These are phyloP conservation scores for Fusarium incarnatum DNA, from an alignment of 2,329 filamentous ascomycete genomes.

Conservation along the genomic window DNA sequence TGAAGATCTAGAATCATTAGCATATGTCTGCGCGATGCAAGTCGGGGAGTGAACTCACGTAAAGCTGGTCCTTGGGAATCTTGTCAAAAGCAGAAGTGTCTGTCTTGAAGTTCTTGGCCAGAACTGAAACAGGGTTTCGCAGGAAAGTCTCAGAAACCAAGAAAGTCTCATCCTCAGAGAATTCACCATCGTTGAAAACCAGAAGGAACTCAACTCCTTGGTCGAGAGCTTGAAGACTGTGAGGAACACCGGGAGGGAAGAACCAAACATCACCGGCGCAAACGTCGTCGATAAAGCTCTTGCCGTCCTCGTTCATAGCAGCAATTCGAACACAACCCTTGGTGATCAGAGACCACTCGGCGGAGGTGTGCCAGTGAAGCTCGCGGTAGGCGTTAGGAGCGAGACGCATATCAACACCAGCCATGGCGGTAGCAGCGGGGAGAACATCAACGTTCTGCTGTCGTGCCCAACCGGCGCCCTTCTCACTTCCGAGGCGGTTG, in stretches of 20 bases:
- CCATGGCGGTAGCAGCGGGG: constrained; percentile 10
- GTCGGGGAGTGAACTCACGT: not conserved
- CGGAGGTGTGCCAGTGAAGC: constrained; percentile 15
- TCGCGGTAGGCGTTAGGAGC: constrained; percentile 9
- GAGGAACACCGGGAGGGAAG: constrained; percentile 17
- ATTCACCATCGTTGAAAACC: constrained; percentile 13
- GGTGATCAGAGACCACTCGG: constrained; percentile 16
- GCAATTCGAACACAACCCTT: constrained; percentile 17
- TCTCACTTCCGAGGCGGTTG: constrained; percentile 14
- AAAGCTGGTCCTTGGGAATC: constrained; percentile 16
- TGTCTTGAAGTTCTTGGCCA: constrained; percentile 24
- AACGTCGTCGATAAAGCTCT: constrained; percentile 17
- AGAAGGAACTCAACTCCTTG: constrained; percentile 12
- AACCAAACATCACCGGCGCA: constrained; percentile 20
- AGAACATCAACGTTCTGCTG: constrained; percentile 16
- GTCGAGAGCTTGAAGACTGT: constrained; percentile 14
- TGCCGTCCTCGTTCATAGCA: constrained; percentile 10
- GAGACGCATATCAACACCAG: constrained; percentile 22
- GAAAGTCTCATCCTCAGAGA: constrained; percentile 23
- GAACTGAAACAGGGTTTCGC: constrained; percentile 14
- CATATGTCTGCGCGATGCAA: fast-evolving
- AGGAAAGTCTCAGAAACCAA: constrained; percentile 17
- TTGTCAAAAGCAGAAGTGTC: constrained; percentile 21
- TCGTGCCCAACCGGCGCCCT: constrained; percentile 16
- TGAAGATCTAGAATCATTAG: not conserved